These are phyloP conservation scores for Aspergillus cristatus DNA, from an alignment of 495 filamentous ascomycete species.

Conservation along the genomic window DNA sequence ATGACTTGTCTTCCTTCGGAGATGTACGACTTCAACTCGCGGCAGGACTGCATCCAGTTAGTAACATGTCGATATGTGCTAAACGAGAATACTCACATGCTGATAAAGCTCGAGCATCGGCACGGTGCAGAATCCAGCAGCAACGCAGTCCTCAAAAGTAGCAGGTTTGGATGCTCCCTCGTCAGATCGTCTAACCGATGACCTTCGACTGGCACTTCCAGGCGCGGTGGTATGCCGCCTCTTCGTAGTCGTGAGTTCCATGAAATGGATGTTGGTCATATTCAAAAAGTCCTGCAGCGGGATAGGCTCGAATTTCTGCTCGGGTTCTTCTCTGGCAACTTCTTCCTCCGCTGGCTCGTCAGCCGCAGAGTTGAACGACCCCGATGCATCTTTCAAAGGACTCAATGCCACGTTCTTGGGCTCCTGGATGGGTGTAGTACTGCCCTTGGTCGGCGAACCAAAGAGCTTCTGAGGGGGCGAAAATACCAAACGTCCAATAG, in stretches of 20 bases:
- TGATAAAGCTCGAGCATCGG: conserved; percentile 92
- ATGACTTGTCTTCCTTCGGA: conserved; percentile 82
- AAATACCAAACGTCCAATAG: conserved; percentile 46
- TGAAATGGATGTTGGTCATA: conserved; percentile 92
- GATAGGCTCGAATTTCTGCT: conserved; percentile 54
- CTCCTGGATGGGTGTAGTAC: conserved; percentile 27
- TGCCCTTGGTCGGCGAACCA: conserved; percentile 22
- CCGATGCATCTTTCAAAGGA: conserved; percentile 17
- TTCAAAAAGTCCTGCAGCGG: conserved; percentile 88
- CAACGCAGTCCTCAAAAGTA: conserved; percentile 65
- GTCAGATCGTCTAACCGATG: conserved; percentile 17
- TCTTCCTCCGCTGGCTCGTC: conserved; percentile 17
- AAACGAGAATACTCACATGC: conserved; percentile 51
- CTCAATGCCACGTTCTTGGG: conserved; percentile 12
- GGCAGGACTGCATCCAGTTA: conserved; percentile 61
- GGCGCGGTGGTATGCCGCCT: conserved; percentile 74
- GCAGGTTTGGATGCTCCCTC: conserved; percentile 31
- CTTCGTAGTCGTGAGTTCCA: conserved; percentile 91
- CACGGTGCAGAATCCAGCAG: conserved; percentile 81
- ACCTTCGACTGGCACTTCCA: conserved; percentile 33
- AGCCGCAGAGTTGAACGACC: conserved; percentile 15
- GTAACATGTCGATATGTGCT: conserved; percentile 6
- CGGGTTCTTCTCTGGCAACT: conserved; percentile 10
- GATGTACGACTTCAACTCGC: conserved; percentile 90
- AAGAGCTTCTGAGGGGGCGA: conserved; percentile 32